Base-by-base conservation (phyloP, 495 filamentous ascomycete genomes). In the Penicillium bovifimosum region DNA sequence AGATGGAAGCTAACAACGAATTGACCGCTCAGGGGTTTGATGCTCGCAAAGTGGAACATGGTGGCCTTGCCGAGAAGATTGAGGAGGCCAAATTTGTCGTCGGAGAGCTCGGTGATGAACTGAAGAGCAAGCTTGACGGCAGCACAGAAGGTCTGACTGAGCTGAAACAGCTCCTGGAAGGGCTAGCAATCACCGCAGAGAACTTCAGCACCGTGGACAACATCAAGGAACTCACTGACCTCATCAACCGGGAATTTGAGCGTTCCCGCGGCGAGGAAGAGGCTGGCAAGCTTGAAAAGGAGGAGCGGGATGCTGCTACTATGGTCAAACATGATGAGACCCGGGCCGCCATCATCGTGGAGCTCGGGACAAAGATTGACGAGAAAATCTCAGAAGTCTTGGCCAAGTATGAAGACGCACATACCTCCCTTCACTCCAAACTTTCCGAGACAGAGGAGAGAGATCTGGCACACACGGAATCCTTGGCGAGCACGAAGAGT, bases 381-480 rank as follows among this genome's bases (percentile, higher is more conserved):
- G 85, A 88, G 61, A 84, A 85, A 55, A 86, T 96, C 60, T 78
- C 77, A 41, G 84, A 87, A 54, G 73, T 96, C 17, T 77, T 93
- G 62, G 72, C 76, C 29, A 93, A 91, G 62, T 91, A 92, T 59
- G 89, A 95, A 33, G 88, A 93, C 41, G 82, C 86, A 40, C 86
- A 91, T 61, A 61, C 78, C 11, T 75, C 80, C 5, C 77, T 85
- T 26, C 85, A 91, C 33, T 82, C 84, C 35, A 87, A 86, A 50
- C 80, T 84, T 11, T 82, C 80, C 18, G 80, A 83, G 48, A 76
- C 81, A 36, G 87, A 86, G 47, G 80, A 81, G 41, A 81, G 83
- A 45, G 80, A 87, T 45, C 59, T 75, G 14, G 76, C 84, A 43
- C 79, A 88, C 59, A 80, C 88, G 41, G 83, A 86, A 49, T 78